phyloP scores from a whole-genome alignment of 2,329 filamentous ascomycete species.

The Colletotrichum trifolii region DNA sequence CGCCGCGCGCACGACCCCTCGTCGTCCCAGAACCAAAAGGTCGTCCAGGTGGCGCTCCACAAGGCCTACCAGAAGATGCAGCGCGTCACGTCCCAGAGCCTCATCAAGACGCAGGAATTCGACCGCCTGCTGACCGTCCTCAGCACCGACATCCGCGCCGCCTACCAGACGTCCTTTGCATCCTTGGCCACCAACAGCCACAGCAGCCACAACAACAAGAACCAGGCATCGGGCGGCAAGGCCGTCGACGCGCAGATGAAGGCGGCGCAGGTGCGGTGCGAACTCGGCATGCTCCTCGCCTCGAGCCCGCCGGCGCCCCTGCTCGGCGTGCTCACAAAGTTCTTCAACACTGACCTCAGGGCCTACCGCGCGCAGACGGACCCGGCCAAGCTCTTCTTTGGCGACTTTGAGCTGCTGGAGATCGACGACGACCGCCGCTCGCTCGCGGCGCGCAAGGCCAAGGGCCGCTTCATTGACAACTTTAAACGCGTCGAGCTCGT shows the following conservation, averaged over 20 bases:
- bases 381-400: slow-evolving; percentile 76
- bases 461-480: slow-evolving; percentile 59
- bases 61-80: slow-evolving; percentile 67
- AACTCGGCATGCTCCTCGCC: slow-evolving; percentile 64
- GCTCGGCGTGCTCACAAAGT: slow-evolving; percentile 69
- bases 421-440: slow-evolving; percentile 68
- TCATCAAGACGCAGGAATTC: slow-evolving; percentile 70
- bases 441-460: slow-evolving; percentile 51
- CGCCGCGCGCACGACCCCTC: slow-evolving; percentile 49
- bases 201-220: slow-evolving; percentile 46
- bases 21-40: slow-evolving; percentile 45
- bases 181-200: slow-evolving; percentile 47
- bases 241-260: slow-evolving; percentile 58
- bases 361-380: slow-evolving; percentile 71
- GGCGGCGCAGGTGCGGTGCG: slow-evolving; percentile 59
- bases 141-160: slow-evolving; percentile 60
- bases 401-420: slow-evolving; percentile 76
- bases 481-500: slow-evolving; percentile 69
- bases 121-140: slow-evolving; percentile 68
- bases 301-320: slow-evolving; percentile 59
- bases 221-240: slow-evolving; percentile 53
- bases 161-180: slow-evolving; percentile 60
- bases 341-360: slow-evolving; percentile 70
- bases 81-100: slow-evolving; percentile 58
- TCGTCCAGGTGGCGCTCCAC: slow-evolving; percentile 64